A percentile compares a stretch with the other conserved stretches of the same genome.
Conservation (phyloP, 208 protist species). For the Acanthamoeba culbertsoni region DNA sequence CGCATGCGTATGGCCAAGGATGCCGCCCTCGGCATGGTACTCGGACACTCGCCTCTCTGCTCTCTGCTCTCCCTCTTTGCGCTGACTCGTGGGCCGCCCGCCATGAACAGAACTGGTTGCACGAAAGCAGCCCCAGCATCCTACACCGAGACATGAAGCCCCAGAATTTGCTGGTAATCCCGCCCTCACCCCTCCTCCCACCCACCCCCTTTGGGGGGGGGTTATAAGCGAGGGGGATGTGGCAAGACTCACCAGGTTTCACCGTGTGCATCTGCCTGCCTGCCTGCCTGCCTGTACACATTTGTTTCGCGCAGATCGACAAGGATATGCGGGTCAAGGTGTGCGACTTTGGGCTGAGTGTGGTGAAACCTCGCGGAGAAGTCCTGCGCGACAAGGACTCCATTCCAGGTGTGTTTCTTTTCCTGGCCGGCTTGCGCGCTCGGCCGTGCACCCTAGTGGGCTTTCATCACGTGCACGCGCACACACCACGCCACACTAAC, state of each 20-base stretch:
- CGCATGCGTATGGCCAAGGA: slow-evolving; percentile 71
- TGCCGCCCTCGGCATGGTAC: slow-evolving; percentile 72
- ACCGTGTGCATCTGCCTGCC: too few species aligned
- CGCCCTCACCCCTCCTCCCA: background rate
- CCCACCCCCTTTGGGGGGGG: background rate
- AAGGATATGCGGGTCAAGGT: slow-evolving; percentile 48
- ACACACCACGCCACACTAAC: background rate
- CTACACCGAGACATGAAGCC: slow-evolving; percentile 78
- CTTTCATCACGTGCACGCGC: background rate
- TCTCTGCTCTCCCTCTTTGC: background rate
- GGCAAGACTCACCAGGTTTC: too few species aligned
- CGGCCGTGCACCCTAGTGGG: background rate
- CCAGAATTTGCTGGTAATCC: slow-evolving; percentile 41
- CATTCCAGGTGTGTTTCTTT: background rate
- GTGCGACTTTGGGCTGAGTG: slow-evolving; percentile 39
- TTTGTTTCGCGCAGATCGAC: background rate
- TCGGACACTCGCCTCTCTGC: background rate
- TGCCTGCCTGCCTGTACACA: background rate
- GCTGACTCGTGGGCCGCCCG: background rate
- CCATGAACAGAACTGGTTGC: slow-evolving; percentile 66
- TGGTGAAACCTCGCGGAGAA: background rate
- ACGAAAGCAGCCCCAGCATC: slow-evolving; percentile 72
- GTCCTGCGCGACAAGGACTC: slow-evolving; percentile 43
- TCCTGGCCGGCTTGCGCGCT: background rate
- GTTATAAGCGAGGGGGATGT: too few species aligned